Conservation (phyloP, 1,284 basidiomycete genomes). For the Cerioporus squamosus region DNA sequence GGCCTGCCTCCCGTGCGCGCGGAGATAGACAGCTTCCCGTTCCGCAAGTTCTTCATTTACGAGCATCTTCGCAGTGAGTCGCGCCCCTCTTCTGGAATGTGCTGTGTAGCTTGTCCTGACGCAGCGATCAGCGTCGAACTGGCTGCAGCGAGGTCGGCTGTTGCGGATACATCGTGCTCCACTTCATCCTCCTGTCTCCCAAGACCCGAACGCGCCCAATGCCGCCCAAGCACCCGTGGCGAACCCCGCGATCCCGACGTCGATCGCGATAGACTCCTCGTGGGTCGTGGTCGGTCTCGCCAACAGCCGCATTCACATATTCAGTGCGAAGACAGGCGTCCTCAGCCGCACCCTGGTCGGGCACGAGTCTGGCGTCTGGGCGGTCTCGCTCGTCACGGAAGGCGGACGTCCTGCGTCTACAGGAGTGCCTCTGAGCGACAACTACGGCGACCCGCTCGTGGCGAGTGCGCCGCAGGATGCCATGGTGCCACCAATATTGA, state of each 20-base stretch:
- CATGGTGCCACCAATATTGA: conserved; percentile 34
- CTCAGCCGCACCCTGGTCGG: conserved; percentile 82
- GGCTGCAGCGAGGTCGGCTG: conserved; percentile 82
- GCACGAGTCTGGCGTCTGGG: conserved; percentile 93
- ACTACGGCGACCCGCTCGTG: conserved; percentile 26
- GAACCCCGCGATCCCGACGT: conserved; percentile 58
- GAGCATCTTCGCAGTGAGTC: conserved; percentile 78
- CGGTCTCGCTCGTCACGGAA: conserved; percentile 72
- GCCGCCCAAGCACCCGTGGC: conserved; percentile 11
- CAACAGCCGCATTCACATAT: conserved; percentile 88
- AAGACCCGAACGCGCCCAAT: conserved; percentile 19
- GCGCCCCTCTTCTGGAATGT: not conserved
- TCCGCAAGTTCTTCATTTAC: conserved; percentile 75
- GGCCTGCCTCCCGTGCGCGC: conserved; percentile 10
- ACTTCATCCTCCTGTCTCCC: conserved; percentile 22
- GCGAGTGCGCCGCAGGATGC: conserved; percentile 28
- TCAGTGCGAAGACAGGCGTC: conserved; percentile 81
- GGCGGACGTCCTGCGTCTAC: conserved; percentile 26
- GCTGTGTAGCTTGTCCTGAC: not conserved
- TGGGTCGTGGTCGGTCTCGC: conserved; percentile 93
- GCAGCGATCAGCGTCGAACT: conserved; percentile 70
- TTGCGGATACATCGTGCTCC: conserved; percentile 76
- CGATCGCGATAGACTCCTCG: conserved; percentile 82
- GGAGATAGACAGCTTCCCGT: conserved; percentile 48
- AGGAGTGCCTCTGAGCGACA: conserved; percentile 13